Evolutionary conservation across 345 rosid genomes (phyloP), one percentile per base, ranked within the genome.

Genomic region (Heritiera littoralis): DNA sequence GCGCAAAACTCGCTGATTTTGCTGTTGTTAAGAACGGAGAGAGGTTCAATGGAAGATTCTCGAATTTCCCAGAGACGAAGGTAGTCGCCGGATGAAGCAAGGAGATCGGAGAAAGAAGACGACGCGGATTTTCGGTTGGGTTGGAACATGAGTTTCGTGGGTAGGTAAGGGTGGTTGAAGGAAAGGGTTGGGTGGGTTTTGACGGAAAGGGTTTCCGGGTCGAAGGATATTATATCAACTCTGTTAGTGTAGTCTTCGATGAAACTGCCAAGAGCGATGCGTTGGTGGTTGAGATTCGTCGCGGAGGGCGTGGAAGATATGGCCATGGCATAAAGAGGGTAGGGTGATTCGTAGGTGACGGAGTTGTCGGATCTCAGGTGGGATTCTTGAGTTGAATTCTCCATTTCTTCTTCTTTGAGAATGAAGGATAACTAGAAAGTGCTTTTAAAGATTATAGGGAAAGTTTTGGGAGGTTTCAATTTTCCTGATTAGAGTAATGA

Each of bases 201-300:
- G 49, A 96, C 20, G 28, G 95, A 81, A 45, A 87, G 89, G 41
- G 94, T 72, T 18, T 92, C 98, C 1, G 97, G 87, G 67, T 96
- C 95, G 76, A 94, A 94, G 1, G 97, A 88, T 76, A 94, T 80
- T 66, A 96, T 83, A 83, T 96, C 98, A 78, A 96, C 92, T 6
- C 97, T 91, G 86, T 96, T 94, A 81, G 72, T 66, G 88, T 86
- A 92, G 45, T 92, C 97, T 68, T 96, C 99, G 38, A 94, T 77
- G 89, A 96, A 96, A 86, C 95, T 90, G 6, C 97, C 99, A 41
- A 94, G 83, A 80, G 99, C 98, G 83, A 96, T 89, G 68, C 91
- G 91, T 69, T 86, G 93, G 82, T 75, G 72, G 32, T 83, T 80
- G 80, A 75, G 60, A 74, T 66, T 79, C 74, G 75, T 8, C 17